phyloP scores from a whole-genome alignment of 2,329 filamentous ascomycete genomes.

The Penicillium sumatraense region DNA sequence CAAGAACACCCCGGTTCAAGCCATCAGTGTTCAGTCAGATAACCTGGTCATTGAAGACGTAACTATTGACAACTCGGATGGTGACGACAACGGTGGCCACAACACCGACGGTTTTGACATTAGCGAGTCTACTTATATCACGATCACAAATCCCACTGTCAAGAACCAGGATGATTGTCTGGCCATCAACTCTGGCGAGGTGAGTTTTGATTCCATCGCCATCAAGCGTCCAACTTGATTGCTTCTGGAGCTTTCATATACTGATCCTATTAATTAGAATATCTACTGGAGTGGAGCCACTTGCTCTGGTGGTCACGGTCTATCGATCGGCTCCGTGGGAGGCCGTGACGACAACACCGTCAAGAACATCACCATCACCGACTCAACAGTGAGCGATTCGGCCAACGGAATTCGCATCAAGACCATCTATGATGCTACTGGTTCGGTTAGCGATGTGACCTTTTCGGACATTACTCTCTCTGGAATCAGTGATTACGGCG shows the following conservation, averaged over 20 bases:
- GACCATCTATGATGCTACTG: constrained; percentile 57
- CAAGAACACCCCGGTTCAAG: constrained; percentile 45
- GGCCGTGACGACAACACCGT: constrained; percentile 62
- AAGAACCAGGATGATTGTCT: constrained; percentile 66
- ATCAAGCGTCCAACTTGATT: too few relatives aligned
- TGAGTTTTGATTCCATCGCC: constrained; percentile 22
- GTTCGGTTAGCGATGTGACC: constrained; percentile 56
- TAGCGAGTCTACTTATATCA: constrained; percentile 51
- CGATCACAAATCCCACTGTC: constrained; percentile 57
- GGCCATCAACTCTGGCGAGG: constrained; percentile 61
- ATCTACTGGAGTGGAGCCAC: constrained; percentile 35
- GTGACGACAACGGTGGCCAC: constrained; percentile 50
- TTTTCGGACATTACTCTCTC: constrained; percentile 59
- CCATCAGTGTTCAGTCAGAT: constrained; percentile 51
- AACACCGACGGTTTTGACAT: constrained; percentile 57
- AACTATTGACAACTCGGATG: constrained; percentile 63
- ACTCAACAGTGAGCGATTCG: constrained; percentile 11
- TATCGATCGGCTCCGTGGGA: constrained; percentile 65
- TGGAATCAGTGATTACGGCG: constrained; percentile 55
- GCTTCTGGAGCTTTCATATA: too few relatives aligned
- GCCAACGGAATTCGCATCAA: constrained; percentile 44
- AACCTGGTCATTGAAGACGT: constrained; percentile 57
- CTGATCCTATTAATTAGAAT: too few relatives aligned
- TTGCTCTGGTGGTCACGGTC: constrained; percentile 47
- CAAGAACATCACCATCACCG: constrained; percentile 47